Conservation (phyloP, 768 basidiomycete species). For the Pholiota microspora region DNA sequence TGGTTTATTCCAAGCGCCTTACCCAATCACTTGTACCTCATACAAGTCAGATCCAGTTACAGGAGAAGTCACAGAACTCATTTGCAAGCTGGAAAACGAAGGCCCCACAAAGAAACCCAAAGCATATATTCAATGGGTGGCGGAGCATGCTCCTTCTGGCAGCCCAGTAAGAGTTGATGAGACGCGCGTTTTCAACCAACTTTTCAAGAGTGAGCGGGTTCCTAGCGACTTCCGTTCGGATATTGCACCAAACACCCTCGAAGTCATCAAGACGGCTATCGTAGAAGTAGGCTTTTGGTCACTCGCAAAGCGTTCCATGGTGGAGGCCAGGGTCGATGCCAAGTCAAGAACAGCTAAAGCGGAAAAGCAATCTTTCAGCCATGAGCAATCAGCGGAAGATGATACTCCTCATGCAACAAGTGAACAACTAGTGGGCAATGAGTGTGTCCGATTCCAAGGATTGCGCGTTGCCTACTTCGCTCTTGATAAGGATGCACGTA, state of each 20-base stretch:
- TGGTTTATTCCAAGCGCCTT: slow-evolving; percentile 90
- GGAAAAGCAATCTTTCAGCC: slow-evolving; percentile 40
- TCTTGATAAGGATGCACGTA: slow-evolving; percentile 80
- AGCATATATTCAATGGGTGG: slow-evolving; percentile 97
- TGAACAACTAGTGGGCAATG: slow-evolving; percentile 83
- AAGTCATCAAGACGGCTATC: slow-evolving; percentile 77
- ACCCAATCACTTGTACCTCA: slow-evolving; percentile 91
- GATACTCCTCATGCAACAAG: slow-evolving; percentile 72
- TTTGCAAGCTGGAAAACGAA: slow-evolving; percentile 75
- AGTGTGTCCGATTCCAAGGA: slow-evolving; percentile 95
- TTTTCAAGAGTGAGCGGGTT: slow-evolving; percentile 95
- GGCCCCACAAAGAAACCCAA: slow-evolving; percentile 76
- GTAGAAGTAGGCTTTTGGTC: slow-evolving; percentile 89
- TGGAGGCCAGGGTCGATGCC: slow-evolving; percentile 65
- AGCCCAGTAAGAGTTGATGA: slow-evolving; percentile 88
- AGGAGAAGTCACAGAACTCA: slow-evolving; percentile 75
- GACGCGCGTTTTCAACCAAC: slow-evolving; percentile 85
- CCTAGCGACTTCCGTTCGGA: slow-evolving; percentile 79
- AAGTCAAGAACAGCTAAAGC: slow-evolving; percentile 61
- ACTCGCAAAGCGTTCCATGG: slow-evolving; percentile 66
- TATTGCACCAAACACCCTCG: slow-evolving; percentile 78
- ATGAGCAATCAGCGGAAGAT: slow-evolving; percentile 31
- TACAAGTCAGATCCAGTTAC: slow-evolving; percentile 73
- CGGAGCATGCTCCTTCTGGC: slow-evolving; percentile 71
- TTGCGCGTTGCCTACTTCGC: slow-evolving; percentile 94